Evolutionary conservation across 2,329 filamentous ascomycete genomes (phyloP).

Genomic region (Aspergillus japonicus): DNA sequence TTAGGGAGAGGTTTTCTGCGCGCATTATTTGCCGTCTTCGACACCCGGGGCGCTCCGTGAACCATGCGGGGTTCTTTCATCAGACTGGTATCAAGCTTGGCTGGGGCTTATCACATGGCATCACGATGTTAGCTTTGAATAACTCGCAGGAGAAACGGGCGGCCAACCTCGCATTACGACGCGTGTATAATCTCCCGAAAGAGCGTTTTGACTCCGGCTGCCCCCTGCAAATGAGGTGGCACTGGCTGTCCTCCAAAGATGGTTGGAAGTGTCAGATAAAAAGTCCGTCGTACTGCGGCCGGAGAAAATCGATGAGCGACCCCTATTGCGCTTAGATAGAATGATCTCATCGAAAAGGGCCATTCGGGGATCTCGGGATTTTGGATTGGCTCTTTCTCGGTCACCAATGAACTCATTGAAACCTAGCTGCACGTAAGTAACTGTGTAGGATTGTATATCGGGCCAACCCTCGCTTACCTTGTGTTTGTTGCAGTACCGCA

Average conservation of each 20-base stretch:
- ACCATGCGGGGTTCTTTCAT: slow-evolving; percentile 93
- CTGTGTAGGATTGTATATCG: background rate
- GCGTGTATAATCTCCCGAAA: slow-evolving; percentile 52
- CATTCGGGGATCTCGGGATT: slow-evolving; percentile 55
- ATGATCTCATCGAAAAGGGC: slow-evolving; percentile 66
- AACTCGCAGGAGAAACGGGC: background rate
- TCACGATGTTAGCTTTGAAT: slow-evolving; percentile 41
- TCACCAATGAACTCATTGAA: slow-evolving; percentile 67
- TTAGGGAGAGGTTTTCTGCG: slow-evolving; percentile 45
- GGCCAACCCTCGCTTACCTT: slow-evolving; percentile 44
- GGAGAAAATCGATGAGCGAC: slow-evolving; percentile 58
- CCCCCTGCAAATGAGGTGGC: slow-evolving; percentile 56
- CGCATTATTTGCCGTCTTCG: slow-evolving; percentile 45
- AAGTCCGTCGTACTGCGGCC: slow-evolving; percentile 52
- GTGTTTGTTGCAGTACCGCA: slow-evolving; percentile 62
- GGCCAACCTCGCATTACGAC: slow-evolving; percentile 51
- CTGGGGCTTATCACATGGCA: slow-evolving; percentile 64
- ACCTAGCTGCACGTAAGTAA: slow-evolving; percentile 34
- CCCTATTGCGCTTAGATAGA: slow-evolving; percentile 62
- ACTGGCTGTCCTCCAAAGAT: slow-evolving; percentile 63
- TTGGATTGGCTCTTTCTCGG: slow-evolving; percentile 54
- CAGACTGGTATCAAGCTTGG: slow-evolving; percentile 77
- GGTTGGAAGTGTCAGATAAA: slow-evolving; percentile 62
- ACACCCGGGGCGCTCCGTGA: slow-evolving; percentile 73
- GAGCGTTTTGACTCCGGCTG: slow-evolving; percentile 46